Base-by-base conservation (phyloP, 2,329 filamentous ascomycete species). In the Beauveria caledonica region DNA sequence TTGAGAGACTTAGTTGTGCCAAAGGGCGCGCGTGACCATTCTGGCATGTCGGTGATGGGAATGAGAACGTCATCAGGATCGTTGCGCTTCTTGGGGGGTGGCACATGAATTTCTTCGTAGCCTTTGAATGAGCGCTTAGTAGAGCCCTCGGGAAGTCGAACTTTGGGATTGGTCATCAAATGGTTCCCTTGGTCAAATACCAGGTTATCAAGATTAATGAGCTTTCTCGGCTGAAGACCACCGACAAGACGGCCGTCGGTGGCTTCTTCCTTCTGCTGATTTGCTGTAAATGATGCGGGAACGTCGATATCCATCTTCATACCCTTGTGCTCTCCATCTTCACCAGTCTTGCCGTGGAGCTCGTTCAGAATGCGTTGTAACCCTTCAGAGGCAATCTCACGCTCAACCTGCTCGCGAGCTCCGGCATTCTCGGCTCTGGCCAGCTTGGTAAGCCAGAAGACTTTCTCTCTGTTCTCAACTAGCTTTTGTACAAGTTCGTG, bases 111-210 rank as follows among this genome's bases (percentile, higher is more conserved):
- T 71, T 99, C 94, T 74, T 99, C 94, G 67, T 97, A 99, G 39
- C 94, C 94, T 74, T 99, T 99, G 77, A 97, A 97, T 0, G 90
- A 91, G 52, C 92, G 85, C 74, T 97, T 97, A 0, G 90, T 97
- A 2, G 94, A 96, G 11, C 94, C 94, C 71, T 96, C 91, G 0
- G 94, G 94, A 21, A 99, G 81, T 64, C 89, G 88, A 51, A 99
- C 94, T 70, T 92, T 97, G 7, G 92, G 89, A 68, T 99, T 99
- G n/a, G 94, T 97, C 93, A 97, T 99, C 48, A 99, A 81, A 77
- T 99, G 94, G 69, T 97, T 99, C 58, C 94, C 94, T 74, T 97
- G 93, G 67, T 97, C 94, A 71, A 99, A 99, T 44, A 97, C 84
- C 39, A 99, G 84, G 68, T 97, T 97, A 61, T 99, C 93, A 56